phyloP scores from a whole-genome alignment of 805 yeast species.

The Komagataella pseudopastoris region DNA sequence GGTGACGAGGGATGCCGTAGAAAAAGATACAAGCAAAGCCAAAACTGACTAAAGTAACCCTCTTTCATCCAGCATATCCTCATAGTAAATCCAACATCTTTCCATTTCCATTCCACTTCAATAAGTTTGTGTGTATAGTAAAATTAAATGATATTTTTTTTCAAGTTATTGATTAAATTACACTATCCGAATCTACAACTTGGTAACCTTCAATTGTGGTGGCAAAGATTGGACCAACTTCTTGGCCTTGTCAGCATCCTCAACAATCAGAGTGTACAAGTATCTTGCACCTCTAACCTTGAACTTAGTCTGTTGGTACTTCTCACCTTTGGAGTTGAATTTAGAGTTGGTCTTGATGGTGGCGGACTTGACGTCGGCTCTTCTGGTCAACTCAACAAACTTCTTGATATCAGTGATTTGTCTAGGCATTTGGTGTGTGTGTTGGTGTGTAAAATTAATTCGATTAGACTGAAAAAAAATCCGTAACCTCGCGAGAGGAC shows the following conservation, averaged over 20 bases:
- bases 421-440: slow-evolving; percentile 9
- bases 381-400: slow-evolving; percentile 92
- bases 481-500: not conserved
- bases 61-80: not conserved
- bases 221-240: slow-evolving; percentile 96
- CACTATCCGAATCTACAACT: slow-evolving; percentile 10
- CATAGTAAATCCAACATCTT: not conserved
- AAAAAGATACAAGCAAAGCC: not conserved
- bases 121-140: not conserved
- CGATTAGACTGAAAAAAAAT: slow-evolving; percentile 3
- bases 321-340: slow-evolving; percentile 70
- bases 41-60: not conserved
- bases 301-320: slow-evolving; percentile 92
- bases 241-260: slow-evolving; percentile 94
- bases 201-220: slow-evolving; percentile 69
- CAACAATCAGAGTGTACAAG: slow-evolving; percentile 90
- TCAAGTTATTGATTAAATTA: not conserved
- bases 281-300: slow-evolving; percentile 94
- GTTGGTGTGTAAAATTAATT: not conserved
- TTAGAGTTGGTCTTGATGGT: slow-evolving; percentile 89
- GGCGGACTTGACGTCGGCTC: slow-evolving; percentile 89
- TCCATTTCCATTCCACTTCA: not conserved
- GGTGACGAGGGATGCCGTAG: not conserved
- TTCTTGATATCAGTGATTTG: slow-evolving; percentile 96
- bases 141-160: slow-evolving; percentile 1